Conservation (phyloP, 2,329 filamentous ascomycete genomes). For the Trichoderma polysporum region DNA sequence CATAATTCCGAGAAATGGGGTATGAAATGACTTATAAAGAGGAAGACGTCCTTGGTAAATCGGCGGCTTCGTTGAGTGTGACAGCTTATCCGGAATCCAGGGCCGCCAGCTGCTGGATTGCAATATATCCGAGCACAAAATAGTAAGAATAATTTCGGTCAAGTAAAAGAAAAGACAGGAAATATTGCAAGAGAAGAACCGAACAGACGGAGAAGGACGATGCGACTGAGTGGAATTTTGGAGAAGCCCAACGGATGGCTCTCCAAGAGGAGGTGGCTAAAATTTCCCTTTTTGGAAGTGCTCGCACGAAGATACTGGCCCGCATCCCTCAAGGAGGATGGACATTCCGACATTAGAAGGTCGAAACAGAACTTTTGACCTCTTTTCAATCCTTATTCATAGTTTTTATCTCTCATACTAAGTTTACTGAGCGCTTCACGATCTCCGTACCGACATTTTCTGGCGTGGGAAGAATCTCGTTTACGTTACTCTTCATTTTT, state of each 20-base stretch:
- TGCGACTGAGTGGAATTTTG: neutral
- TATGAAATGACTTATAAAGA: neutral
- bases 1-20: neutral
- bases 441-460: neutral
- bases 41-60: neutral
- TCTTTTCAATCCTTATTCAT: no score
- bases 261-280: neutral
- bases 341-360: neutral
- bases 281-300: neutral
- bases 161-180: neutral
- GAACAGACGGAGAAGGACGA: neutral
- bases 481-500: neutral
- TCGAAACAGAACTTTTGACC: neutral
- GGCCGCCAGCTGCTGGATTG: neutral
- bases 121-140: neutral
- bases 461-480: neutral
- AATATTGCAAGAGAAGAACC: neutral
- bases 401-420: neutral
- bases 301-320: neutral
- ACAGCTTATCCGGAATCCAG: neutral
- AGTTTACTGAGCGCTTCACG: neutral
- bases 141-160: neutral
- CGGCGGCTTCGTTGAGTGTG: neutral
- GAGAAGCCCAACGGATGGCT: neutral
- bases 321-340: neutral